phyloP scores from a whole-genome alignment of 2,329 filamentous ascomycete species.

The Fusarium sambucinum region DNA sequence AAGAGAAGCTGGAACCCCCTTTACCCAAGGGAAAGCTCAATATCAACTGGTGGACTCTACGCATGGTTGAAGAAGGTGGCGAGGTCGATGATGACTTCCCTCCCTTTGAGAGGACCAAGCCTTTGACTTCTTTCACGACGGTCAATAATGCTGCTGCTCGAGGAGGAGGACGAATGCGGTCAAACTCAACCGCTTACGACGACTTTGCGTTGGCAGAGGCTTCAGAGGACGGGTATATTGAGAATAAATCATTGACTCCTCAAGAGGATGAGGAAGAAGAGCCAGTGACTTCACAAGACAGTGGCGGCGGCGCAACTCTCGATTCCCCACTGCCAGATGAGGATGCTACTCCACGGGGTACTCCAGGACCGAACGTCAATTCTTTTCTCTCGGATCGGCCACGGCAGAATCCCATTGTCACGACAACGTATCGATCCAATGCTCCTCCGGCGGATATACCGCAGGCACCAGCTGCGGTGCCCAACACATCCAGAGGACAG shows the following conservation, averaged over 20 bases:
- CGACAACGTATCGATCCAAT: constrained; percentile 69
- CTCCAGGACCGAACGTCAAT: constrained; percentile 49
- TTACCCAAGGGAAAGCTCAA: constrained; percentile 75
- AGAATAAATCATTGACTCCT: constrained; percentile 77
- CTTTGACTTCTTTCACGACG: constrained; percentile 82
- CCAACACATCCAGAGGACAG: constrained; percentile 67
- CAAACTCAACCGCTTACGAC: constrained; percentile 82
- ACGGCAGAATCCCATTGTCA: constrained; percentile 70
- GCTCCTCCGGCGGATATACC: constrained; percentile 68
- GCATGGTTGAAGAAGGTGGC: constrained; percentile 86
- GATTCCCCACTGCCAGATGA: constrained; percentile 50
- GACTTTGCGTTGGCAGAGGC: constrained; percentile 85
- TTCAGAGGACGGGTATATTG: constrained; percentile 73
- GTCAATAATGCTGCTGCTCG: constrained; percentile 84
- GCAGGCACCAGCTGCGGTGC: constrained; percentile 58
- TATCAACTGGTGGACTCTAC: constrained; percentile 84
- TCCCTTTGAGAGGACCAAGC: constrained; percentile 78
- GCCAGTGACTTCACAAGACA: constrained; percentile 48
- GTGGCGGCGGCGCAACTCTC: constrained; percentile 31
- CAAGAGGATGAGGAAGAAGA: constrained; percentile 67
- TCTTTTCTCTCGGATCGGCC: constrained; percentile 52
- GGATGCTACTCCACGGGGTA: constrained; percentile 46
- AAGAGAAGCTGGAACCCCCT: constrained; percentile 78
- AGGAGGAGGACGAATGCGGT: constrained; percentile 68
- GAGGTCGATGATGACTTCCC: constrained; percentile 90